Percentiles rank a stretch among this genome's conserved stretches.
These are phyloP conservation scores for Gracilaria caudata DNA, from an alignment of 23 red algal genomes.

Conservation along the genomic window DNA sequence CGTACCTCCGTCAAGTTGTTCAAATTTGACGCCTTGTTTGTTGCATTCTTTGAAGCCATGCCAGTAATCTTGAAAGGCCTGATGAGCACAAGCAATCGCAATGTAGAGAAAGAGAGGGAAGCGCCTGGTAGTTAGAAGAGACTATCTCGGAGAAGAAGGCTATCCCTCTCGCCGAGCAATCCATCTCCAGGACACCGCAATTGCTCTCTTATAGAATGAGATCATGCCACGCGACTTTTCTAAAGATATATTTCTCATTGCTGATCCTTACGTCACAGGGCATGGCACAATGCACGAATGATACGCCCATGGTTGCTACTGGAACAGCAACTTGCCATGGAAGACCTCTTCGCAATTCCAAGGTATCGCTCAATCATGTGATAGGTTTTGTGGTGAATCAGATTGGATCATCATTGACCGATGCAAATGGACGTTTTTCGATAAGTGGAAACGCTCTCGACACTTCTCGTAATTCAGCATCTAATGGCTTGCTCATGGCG, in stretches of 20 bases:
- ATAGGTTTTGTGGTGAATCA: constrained; percentile 2
- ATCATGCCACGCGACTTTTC: background rate
- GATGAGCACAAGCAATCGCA: background rate
- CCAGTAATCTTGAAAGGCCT: background rate
- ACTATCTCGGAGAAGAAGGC: background rate
- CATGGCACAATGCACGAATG: background rate
- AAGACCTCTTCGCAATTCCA: background rate
- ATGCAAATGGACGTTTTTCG: background rate
- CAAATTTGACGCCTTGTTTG: too few relatives aligned
- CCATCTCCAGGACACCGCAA: background rate
- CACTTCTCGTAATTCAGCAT: background rate
- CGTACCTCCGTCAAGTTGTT: too few relatives aligned
- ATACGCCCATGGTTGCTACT: background rate
- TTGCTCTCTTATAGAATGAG: background rate
- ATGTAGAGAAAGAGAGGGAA: background rate
- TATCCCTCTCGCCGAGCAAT: background rate
- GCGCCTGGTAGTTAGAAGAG: background rate
- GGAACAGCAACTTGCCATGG: constrained; percentile 18
- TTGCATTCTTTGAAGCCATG: background rate
- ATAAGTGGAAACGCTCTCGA: constrained; percentile 3
- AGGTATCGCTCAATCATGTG: background rate
- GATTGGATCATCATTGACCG: background rate
- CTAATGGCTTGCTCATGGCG: background rate
- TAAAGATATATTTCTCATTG: background rate
- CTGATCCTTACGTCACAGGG: background rate